Percentiles rank a stretch among this genome's conserved stretches.
phyloP scores from a whole-genome alignment of 2,329 filamentous ascomycete genomes.

The Neurospora sp. region DNA sequence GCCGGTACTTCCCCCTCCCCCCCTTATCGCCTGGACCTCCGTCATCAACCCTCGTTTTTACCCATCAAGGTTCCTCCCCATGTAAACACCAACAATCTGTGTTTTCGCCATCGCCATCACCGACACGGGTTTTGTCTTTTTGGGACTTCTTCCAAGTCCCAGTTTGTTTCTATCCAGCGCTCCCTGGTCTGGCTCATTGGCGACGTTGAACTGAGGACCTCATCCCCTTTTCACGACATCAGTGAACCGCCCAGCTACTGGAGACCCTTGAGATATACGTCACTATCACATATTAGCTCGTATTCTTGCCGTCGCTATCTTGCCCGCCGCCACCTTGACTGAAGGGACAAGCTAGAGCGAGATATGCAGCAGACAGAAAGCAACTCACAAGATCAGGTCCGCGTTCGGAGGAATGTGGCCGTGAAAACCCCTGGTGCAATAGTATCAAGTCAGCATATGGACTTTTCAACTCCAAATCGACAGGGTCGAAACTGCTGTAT shows the following conservation, averaged over 20 bases:
- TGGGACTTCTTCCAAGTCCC: background rate
- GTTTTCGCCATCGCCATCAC: background rate
- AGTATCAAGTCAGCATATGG: slow-evolving; percentile 4
- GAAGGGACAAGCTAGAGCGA: background rate
- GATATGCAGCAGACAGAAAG: no score
- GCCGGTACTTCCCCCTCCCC: background rate
- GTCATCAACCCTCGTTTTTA: background rate
- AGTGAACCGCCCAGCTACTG: slow-evolving; percentile 8
- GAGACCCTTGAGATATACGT: slow-evolving; percentile 25
- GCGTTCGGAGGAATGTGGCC: slow-evolving; percentile 65
- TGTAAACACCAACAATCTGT: background rate
- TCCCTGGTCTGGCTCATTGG: background rate
- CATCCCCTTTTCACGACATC: background rate
- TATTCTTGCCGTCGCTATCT: background rate
- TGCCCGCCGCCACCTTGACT: background rate
- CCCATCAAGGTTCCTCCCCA: background rate
- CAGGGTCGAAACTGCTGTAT: background rate
- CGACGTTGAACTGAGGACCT: background rate
- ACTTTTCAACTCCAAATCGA: background rate
- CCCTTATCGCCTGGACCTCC: background rate
- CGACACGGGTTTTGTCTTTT: background rate
- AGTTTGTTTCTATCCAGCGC: background rate
- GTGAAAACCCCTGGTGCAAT: slow-evolving; percentile 56
- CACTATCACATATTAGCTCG: slow-evolving; percentile 19
- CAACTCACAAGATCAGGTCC: slow-evolving; percentile 76